phyloP scores from a whole-genome alignment of 139 green algal genomes.

The Trebouxia sp. region DNA sequence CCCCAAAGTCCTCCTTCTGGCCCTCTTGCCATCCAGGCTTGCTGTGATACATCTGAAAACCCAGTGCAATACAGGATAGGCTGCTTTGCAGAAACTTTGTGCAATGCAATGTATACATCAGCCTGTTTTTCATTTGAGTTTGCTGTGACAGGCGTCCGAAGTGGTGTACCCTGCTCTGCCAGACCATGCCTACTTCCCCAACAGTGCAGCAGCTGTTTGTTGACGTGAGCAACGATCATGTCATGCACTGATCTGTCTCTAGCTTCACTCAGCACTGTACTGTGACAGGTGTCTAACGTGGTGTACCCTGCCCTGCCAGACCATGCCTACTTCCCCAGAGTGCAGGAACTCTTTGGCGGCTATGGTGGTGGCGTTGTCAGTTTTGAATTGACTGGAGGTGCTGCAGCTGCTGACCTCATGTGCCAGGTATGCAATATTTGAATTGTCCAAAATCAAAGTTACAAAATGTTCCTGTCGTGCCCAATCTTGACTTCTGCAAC shows the following conservation, averaged over 20 bases:
- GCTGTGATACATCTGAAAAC: no score
- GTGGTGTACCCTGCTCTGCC: background rate
- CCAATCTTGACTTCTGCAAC: no score
- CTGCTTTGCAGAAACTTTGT: no score
- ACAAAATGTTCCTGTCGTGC: background rate
- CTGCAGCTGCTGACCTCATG: conserved; percentile 37
- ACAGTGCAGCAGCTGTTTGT: no score
- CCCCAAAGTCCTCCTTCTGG: no score
- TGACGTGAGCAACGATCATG: background rate
- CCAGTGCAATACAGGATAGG: no score
- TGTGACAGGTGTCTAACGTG: conserved; percentile 38
- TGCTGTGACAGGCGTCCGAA: no score
- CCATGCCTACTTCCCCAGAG: conserved; percentile 52
- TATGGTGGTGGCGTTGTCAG: conserved; percentile 67
- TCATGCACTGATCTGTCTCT: background rate
- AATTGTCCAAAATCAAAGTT: background rate
- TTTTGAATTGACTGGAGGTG: conserved; percentile 69
- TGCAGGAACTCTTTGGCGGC: conserved; percentile 61
- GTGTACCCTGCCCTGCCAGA: conserved; percentile 62
- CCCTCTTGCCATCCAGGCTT: no score
- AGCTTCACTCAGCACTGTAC: no score
- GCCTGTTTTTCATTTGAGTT: no score
- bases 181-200: no score
- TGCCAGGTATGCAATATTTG: conserved; percentile 16
- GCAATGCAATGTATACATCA: no score